Percentiles rank a stretch among this genome's conserved stretches.
Conservation (phyloP, 2,329 filamentous ascomycete genomes). For the Thelonectria discophora region DNA sequence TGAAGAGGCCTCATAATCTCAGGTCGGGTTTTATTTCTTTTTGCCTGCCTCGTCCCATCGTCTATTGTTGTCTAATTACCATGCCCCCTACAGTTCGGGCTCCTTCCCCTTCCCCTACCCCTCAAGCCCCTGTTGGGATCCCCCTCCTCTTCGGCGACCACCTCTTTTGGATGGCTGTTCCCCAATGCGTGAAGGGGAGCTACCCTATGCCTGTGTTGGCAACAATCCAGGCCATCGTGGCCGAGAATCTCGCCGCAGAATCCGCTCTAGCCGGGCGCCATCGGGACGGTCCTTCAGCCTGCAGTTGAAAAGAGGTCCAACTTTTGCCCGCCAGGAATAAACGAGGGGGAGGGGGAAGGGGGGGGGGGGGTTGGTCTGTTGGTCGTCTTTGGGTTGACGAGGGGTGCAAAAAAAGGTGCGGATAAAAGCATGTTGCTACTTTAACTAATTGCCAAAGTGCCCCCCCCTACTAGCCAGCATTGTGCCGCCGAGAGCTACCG, state of each 20-base stretch:
- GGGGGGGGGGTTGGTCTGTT: constrained; percentile 5
- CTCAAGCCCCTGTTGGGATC: constrained; percentile 2
- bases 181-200: constrained; percentile 20
- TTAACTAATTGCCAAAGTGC: constrained; percentile 12
- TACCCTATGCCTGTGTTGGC: constrained; percentile 27
- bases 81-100: background rate
- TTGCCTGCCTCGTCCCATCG: background rate
- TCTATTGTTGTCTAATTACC: background rate
- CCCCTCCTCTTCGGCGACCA: constrained; percentile 17
- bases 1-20: constrained; percentile 14
- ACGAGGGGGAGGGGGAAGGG: constrained; percentile 1
- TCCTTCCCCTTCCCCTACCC: background rate
- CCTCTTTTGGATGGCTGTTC: constrained; percentile 17
- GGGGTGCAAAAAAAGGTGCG: constrained; percentile 13
- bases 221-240: constrained; percentile 34
- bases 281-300: constrained; percentile 9
- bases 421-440: constrained; percentile 13
- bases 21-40: background rate
- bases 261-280: constrained; percentile 33
- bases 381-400: constrained; percentile 4
- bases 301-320: constrained; percentile 9
- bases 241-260: constrained; percentile 40
- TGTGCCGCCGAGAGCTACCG: constrained; percentile 14
- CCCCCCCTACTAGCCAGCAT: constrained; percentile 7
- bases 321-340: constrained; percentile 4